A percentile compares a stretch with the other conserved stretches of the same genome.
phyloP scores from a whole-genome alignment of 352 stramenopile genomes.

The Globisporangium viniferum region DNA sequence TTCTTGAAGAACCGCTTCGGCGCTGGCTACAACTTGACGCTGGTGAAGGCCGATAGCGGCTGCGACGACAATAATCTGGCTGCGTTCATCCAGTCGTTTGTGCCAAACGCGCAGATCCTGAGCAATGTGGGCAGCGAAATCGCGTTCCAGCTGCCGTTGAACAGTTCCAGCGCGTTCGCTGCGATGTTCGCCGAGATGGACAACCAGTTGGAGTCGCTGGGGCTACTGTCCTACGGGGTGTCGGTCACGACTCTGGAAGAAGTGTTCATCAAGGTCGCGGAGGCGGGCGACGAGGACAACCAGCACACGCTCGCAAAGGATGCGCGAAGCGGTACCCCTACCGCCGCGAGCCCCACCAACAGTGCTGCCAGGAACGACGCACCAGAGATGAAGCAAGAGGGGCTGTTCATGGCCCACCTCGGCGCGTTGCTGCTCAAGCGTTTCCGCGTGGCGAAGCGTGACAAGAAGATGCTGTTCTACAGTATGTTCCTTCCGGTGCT shows the following conservation, averaged over 20 bases:
- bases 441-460: neutral
- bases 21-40: neutral
- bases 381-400: neutral
- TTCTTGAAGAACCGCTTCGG: conserved; percentile 36
- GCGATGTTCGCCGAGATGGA: neutral
- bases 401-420: neutral
- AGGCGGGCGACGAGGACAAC: neutral
- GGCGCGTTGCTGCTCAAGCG: neutral
- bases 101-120: neutral
- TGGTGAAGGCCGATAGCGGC: neutral
- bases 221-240: neutral
- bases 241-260: neutral
- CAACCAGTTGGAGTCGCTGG: neutral
- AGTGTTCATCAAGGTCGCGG: neutral
- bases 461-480: neutral
- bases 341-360: neutral
- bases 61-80: neutral
- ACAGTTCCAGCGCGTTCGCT: neutral
- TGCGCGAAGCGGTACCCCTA: neutral
- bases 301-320: neutral
- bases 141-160: neutral
- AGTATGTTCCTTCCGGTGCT: neutral
- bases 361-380: neutral
- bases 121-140: neutral
- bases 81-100: neutral